Evolutionary conservation across 1,139 yeast species (phyloP).

Genomic region (Cylindricascospora bacillispora): DNA sequence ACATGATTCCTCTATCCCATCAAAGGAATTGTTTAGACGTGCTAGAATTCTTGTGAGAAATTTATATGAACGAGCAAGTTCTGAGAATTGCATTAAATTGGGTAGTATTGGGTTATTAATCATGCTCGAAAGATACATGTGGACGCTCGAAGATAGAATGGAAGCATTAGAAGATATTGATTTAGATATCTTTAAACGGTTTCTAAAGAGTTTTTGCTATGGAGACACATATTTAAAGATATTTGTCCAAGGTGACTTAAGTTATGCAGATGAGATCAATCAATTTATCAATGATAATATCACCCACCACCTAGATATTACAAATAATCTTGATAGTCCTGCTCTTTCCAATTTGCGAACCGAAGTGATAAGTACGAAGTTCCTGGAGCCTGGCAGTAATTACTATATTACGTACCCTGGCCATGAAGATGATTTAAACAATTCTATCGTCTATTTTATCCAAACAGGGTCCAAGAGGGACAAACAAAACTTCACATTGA

Average conservation of each 20-base stretch:
- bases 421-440: slow-evolving; percentile 35
- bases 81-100: slow-evolving; percentile 31
- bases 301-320: slow-evolving; percentile 10
- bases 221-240: slow-evolving; percentile 28
- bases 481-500: slow-evolving; percentile 26
- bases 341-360: not conserved
- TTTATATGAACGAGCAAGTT: slow-evolving; percentile 31
- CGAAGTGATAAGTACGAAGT: not conserved
- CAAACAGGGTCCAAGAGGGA: slow-evolving; percentile 41
- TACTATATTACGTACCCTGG: slow-evolving; percentile 24
- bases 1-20: slow-evolving; percentile 7
- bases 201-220: slow-evolving; percentile 21
- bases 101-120: slow-evolving; percentile 36
- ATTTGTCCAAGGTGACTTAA: slow-evolving; percentile 39
- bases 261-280: slow-evolving; percentile 17
- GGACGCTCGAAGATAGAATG: slow-evolving; percentile 38
- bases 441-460: slow-evolving; percentile 37
- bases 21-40: slow-evolving; percentile 21
- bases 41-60: slow-evolving; percentile 34
- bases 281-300: slow-evolving; percentile 12
- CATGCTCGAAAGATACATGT: slow-evolving; percentile 41
- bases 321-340: not conserved
- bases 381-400: slow-evolving; percentile 29
- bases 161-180: slow-evolving; percentile 49
- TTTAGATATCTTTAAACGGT: slow-evolving; percentile 26